Evolutionary conservation across 345 rosid genomes (phyloP).

Genomic region (Camelina neglecta): DNA sequence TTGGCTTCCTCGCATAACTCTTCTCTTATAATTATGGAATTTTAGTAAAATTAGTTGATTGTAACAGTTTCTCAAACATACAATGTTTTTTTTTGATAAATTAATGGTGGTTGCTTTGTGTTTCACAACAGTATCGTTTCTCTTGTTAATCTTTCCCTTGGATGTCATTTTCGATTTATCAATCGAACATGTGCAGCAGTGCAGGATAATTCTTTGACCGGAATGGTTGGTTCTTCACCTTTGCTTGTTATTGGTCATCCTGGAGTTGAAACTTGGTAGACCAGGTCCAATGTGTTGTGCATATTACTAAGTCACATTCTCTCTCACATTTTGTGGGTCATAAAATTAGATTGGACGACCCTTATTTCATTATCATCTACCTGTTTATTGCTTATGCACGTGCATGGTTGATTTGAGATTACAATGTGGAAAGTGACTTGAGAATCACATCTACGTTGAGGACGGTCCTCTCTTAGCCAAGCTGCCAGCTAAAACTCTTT

Average conservation of each 20-base stretch:
- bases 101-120: not conserved
- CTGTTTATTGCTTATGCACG: slow-evolving; percentile 45
- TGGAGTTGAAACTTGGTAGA: slow-evolving; percentile 37
- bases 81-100: not conserved
- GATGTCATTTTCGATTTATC: slow-evolving; percentile 10
- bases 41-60: not conserved
- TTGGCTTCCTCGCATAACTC: not conserved
- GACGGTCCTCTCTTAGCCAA: slow-evolving; percentile 44
- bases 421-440: slow-evolving; percentile 48
- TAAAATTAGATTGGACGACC: slow-evolving; percentile 43
- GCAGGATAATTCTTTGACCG: not conserved
- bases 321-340: slow-evolving; percentile 47
- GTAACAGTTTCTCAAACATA: not conserved
- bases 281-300: slow-evolving; percentile 38
- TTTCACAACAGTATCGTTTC: not conserved
- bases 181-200: slow-evolving; percentile 25
- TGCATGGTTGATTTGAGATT: slow-evolving; percentile 47
- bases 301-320: slow-evolving; percentile 38
- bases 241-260: not conserved
- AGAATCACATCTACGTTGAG: slow-evolving; percentile 44
- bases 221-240: slow-evolving; percentile 14
- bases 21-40: not conserved
- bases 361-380: slow-evolving; percentile 43
- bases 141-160: not conserved
- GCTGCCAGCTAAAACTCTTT: slow-evolving; percentile 45